Conservation (phyloP, 2,329 filamentous ascomycete genomes). For the Scedosporium apiospermum region DNA sequence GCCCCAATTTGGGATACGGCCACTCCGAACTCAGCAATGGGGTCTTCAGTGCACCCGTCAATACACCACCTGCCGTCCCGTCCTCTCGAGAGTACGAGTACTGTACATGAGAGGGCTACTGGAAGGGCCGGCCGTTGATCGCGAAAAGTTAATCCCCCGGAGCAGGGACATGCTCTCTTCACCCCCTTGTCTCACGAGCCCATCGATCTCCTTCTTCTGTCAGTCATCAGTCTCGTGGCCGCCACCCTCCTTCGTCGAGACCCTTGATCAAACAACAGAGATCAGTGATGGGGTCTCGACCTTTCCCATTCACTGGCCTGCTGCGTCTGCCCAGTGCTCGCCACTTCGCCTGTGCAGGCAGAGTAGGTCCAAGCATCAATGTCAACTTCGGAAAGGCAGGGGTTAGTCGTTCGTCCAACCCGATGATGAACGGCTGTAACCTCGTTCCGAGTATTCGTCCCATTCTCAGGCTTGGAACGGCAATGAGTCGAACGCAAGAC, state of each 20-base stretch:
- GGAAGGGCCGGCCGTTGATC: neutral
- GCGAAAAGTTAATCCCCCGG: neutral
- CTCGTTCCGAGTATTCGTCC: neutral
- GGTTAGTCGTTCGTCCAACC: neutral
- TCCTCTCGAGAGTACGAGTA: neutral
- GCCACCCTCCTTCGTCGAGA: neutral
- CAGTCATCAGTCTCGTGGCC: neutral
- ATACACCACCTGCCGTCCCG: neutral
- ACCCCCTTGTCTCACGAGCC: neutral
- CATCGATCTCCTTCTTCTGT: neutral
- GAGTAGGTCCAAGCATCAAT: neutral
- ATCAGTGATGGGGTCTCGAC: neutral
- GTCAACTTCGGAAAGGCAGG: neutral
- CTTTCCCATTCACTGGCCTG: neutral
- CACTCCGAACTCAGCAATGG: constrained; percentile 4
- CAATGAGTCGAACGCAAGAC: neutral
- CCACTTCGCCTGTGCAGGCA: neutral
- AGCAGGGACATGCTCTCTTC: no score
- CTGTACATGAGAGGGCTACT: neutral
- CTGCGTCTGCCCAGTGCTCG: neutral
- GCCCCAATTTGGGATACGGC: neutral
- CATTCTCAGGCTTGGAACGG: neutral
- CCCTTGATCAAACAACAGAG: neutral
- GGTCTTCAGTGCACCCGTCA: neutral
- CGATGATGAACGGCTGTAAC: neutral